Evolutionary conservation across 2,329 filamentous ascomycete genomes (phyloP).

Genomic region (Pyrenochaeta sp.): DNA sequence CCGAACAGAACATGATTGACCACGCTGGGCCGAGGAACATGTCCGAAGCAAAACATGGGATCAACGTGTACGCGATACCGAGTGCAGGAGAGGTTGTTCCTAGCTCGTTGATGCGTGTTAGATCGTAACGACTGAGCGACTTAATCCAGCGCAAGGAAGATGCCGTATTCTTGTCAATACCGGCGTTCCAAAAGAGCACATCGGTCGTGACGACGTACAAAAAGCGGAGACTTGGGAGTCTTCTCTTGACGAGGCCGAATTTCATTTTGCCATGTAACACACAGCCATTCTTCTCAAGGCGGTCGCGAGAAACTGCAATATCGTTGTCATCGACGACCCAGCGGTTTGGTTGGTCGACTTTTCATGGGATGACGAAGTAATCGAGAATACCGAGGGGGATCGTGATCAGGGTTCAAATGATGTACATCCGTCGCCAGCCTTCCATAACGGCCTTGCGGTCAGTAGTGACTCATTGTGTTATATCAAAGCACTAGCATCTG

Average conservation of each 20-base stretch:
- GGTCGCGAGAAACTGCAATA: slow-evolving; percentile 53
- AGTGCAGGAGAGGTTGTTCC: slow-evolving; percentile 61
- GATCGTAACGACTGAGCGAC: slow-evolving; percentile 57
- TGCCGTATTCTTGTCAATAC: slow-evolving; percentile 55
- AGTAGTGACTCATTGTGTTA: background rate
- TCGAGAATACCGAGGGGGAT: slow-evolving; percentile 61
- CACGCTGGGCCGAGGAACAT: slow-evolving; percentile 60
- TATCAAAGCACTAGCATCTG: background rate
- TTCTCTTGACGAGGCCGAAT: slow-evolving; percentile 6
- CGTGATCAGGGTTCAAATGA: slow-evolving; percentile 58
- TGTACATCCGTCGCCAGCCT: slow-evolving; percentile 39
- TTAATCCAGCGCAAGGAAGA: slow-evolving; percentile 66
- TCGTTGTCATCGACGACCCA: slow-evolving; percentile 57
- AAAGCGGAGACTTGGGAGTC: slow-evolving; percentile 53
- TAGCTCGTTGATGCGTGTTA: slow-evolving; percentile 58
- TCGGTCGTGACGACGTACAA: slow-evolving; percentile 60
- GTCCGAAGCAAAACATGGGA: slow-evolving; percentile 63
- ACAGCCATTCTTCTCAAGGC: slow-evolving; percentile 54
- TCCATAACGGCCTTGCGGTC: slow-evolving; percentile 2
- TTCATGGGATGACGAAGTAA: slow-evolving; percentile 61
- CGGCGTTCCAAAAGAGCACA: slow-evolving; percentile 65
- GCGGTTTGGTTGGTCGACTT: slow-evolving; percentile 57
- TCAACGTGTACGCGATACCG: slow-evolving; percentile 63
- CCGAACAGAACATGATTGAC: slow-evolving; percentile 60
- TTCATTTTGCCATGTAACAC: background rate